phyloP scores from a whole-genome alignment of 23 red algal species.

The Agarophyton chilense region DNA sequence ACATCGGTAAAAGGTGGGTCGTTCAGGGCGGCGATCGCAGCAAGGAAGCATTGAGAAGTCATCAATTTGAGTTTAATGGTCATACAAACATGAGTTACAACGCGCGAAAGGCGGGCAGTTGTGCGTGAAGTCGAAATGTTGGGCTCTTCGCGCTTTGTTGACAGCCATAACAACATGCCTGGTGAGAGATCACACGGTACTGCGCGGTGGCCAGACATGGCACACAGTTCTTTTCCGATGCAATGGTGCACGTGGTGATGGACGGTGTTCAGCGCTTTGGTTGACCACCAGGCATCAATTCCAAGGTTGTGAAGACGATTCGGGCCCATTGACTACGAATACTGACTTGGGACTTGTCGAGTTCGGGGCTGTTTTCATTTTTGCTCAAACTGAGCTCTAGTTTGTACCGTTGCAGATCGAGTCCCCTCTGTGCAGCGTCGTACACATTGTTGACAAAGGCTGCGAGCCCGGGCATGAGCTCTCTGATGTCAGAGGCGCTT shows the following conservation, averaged over 20 bases:
- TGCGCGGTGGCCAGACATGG: too few relatives aligned
- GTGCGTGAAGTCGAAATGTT: neutral
- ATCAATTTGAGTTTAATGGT: neutral
- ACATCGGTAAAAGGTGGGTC: too few relatives aligned
- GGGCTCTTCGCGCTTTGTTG: too few relatives aligned
- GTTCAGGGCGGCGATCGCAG: too few relatives aligned
- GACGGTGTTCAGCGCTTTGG: neutral
- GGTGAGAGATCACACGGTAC: too few relatives aligned
- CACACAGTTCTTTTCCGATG: too few relatives aligned
- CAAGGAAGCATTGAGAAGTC: neutral
- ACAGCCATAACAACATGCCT: too few relatives aligned
- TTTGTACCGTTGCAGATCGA: constrained; percentile 56
- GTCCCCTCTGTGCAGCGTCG: constrained; percentile 65
- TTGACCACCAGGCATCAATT: constrained; percentile 27
- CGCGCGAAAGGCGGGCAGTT: neutral
- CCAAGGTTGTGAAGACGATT: constrained; percentile 64
- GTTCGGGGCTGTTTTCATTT: neutral
- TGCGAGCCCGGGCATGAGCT: constrained; percentile 25
- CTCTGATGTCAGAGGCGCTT: neutral
- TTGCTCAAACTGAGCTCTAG: constrained; percentile 60
- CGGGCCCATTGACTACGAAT: constrained; percentile 67
- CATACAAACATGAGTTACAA: neutral
- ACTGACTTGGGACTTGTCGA: constrained; percentile 28
- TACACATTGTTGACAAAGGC: constrained; percentile 63
- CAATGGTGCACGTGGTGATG: too few relatives aligned